Percentiles rank a stretch among this genome's conserved stretches.
Evolutionary conservation across 768 basidiomycete genomes (phyloP).

Genomic region (Zangia roseola): DNA sequence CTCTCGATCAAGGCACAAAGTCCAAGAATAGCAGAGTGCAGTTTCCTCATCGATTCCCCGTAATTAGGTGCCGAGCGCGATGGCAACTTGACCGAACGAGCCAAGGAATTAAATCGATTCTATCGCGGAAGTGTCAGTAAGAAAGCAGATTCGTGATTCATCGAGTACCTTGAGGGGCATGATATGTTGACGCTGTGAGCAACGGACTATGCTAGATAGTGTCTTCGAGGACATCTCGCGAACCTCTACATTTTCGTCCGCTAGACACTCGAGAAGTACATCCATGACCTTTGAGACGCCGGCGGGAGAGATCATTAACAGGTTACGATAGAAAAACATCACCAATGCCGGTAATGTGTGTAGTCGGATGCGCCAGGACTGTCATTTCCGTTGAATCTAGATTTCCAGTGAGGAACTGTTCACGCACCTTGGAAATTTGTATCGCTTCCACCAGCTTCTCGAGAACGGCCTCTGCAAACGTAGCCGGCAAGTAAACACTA

Average conservation of each 20-base stretch:
- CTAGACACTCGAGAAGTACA: constrained; percentile 76
- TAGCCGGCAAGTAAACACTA: constrained; percentile 69
- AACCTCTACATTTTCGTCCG: constrained; percentile 91
- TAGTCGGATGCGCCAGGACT: constrained; percentile 91
- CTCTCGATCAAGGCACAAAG: constrained; percentile 91
- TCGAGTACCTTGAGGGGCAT: constrained; percentile 70
- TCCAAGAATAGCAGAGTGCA: constrained; percentile 93
- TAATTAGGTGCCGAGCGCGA: constrained; percentile 68
- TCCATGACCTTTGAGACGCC: constrained; percentile 76
- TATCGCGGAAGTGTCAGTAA: constrained; percentile 29
- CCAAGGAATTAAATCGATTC: constrained; percentile 77
- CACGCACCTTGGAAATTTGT: constrained; percentile 70
- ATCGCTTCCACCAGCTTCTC: constrained; percentile 66
- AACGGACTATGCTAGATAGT: constrained; percentile 82
- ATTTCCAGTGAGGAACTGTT: background rate
- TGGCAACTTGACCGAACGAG: constrained; percentile 63
- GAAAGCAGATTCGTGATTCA: background rate
- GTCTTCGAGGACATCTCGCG: constrained; percentile 88
- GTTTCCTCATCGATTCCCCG: constrained; percentile 63
- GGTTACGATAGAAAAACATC: constrained; percentile 89
- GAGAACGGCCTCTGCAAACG: constrained; percentile 61
- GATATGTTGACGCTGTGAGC: constrained; percentile 87
- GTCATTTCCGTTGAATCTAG: constrained; percentile 11
- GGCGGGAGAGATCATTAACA: constrained; percentile 68
- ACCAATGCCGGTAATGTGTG: constrained; percentile 86